Evolutionary conservation across 2,329 filamentous ascomycete genomes (phyloP).

Genomic region (Fusarium chuoi): DNA sequence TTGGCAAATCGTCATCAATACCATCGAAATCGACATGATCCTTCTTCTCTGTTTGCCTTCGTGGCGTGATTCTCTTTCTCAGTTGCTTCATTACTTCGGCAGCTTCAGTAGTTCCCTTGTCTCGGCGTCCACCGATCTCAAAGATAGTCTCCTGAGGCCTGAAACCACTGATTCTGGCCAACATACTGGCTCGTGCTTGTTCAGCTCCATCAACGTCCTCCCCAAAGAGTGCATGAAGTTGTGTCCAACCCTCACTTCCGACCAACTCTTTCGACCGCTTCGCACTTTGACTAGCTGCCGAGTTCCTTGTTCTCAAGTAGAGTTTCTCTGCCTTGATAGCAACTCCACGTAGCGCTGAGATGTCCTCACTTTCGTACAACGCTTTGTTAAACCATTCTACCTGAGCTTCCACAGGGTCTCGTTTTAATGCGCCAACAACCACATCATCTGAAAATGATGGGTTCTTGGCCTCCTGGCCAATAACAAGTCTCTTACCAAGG

Average conservation of each 20-base stretch:
- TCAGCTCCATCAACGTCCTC: constrained; percentile 73
- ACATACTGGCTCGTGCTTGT: constrained; percentile 82
- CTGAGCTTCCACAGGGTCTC: constrained; percentile 77
- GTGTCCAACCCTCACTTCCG: constrained; percentile 73
- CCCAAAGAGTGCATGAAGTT: constrained; percentile 84
- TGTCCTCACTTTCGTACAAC: constrained; percentile 78
- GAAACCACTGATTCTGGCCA: constrained; percentile 88
- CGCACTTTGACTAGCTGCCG: constrained; percentile 89
- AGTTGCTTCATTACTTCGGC: constrained; percentile 81
- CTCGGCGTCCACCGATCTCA: constrained; percentile 83
- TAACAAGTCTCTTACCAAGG: constrained; percentile 81
- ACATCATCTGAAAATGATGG: constrained; percentile 85
- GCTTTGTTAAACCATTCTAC: constrained; percentile 87
- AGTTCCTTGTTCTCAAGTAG: constrained; percentile 88
- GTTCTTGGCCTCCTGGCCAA: constrained; percentile 73
- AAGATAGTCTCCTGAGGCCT: constrained; percentile 96
- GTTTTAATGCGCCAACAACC: constrained; percentile 79
- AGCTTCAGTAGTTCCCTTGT: constrained; percentile 71
- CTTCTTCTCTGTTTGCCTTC: constrained; percentile 56
- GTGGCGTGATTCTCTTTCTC: constrained; percentile 74
- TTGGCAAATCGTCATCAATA: constrained; percentile 44
- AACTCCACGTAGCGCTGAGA: constrained; percentile 76
- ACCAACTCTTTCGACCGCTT: constrained; percentile 86
- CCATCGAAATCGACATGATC: constrained; percentile 51
- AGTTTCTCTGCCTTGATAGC: constrained; percentile 90